Evolutionary conservation across 192 early-diverging fungal genomes (phyloP).

Genomic region (Allomyces arbusculus): DNA sequence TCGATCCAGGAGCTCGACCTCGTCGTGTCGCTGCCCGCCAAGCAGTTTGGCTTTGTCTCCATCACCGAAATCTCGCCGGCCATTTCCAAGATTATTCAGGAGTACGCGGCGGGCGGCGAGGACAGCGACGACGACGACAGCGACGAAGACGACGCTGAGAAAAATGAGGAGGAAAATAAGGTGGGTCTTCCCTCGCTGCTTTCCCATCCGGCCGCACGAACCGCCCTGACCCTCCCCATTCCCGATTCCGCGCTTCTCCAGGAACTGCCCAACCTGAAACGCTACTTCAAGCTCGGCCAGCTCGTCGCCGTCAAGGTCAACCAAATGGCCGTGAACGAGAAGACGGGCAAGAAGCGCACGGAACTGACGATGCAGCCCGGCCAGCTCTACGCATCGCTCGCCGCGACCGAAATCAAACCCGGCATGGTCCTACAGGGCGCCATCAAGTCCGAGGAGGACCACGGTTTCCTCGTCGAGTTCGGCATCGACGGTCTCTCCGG

Average conservation of each 20-base stretch:
- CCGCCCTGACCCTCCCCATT: no score
- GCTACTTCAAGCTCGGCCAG: background rate
- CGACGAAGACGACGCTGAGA: background rate
- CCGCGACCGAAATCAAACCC: background rate
- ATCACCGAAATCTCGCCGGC: background rate
- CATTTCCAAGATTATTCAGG: background rate
- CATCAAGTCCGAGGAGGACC: slow-evolving; percentile 74
- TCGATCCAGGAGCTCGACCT: background rate
- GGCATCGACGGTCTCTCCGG: slow-evolving; percentile 35
- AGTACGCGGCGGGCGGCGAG: background rate
- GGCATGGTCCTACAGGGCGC: slow-evolving; percentile 30
- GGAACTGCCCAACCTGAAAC: background rate
- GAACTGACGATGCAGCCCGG: background rate
- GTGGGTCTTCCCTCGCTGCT: no score
- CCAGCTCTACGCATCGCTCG: background rate
- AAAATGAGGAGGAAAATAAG: background rate
- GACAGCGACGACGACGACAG: background rate
- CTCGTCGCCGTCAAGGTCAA: background rate
- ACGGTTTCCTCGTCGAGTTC: slow-evolving; percentile 23
- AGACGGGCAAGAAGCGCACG: background rate
- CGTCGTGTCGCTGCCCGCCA: background rate
- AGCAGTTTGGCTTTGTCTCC: background rate
- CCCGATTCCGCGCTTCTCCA: background rate
- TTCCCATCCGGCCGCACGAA: no score
- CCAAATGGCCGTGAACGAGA: background rate